Percentiles rank a stretch among this genome's conserved stretches.
These are phyloP conservation scores for Datisca glomerata DNA, from an alignment of 306 rosid species.

Conservation along the genomic window DNA sequence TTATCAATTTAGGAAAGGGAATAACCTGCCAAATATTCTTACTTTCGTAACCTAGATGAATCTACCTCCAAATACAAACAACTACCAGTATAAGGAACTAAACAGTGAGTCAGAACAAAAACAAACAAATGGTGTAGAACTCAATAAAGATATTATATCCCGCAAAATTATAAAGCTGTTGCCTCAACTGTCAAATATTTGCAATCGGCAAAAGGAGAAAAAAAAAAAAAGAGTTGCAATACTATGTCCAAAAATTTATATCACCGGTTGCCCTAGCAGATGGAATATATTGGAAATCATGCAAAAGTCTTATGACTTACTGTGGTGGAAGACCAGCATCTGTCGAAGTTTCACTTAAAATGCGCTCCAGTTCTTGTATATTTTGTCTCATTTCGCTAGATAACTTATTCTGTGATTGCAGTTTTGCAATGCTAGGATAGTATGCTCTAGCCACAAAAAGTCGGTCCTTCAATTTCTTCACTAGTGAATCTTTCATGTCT, in stretches of 20 bases:
- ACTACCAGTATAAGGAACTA: no score
- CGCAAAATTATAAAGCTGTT: no score
- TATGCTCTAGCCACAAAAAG: conserved; percentile 93
- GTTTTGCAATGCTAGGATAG: conserved; percentile 89
- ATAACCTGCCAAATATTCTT: no score
- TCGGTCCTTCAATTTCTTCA: conserved; percentile 84
- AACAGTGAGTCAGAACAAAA: no score
- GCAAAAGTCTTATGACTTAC: conserved; percentile 54
- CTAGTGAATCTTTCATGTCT: conserved; percentile 66
- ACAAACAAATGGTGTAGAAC: no score
- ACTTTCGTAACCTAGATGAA: no score
- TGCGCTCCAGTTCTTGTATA: conserved; percentile 88
- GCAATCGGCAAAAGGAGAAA: no score
- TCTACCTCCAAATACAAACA: no score
- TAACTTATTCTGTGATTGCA: conserved; percentile 60
- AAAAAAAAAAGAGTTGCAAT: not conserved
- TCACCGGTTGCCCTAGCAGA: conserved; percentile 7
- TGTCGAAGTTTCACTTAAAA: conserved; percentile 80
- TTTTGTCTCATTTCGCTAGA: conserved; percentile 74
- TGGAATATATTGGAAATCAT: conserved; percentile 8
- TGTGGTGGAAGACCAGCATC: conserved; percentile 83
- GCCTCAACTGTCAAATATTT: no score
- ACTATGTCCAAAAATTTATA: no score
- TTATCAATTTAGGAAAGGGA: no score
- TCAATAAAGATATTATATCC: no score